Evolutionary conservation across 164 flowering plant species (phyloP), one percentile per base, ranked within the genome.

Genomic region (Vitis rotundifolia): DNA sequence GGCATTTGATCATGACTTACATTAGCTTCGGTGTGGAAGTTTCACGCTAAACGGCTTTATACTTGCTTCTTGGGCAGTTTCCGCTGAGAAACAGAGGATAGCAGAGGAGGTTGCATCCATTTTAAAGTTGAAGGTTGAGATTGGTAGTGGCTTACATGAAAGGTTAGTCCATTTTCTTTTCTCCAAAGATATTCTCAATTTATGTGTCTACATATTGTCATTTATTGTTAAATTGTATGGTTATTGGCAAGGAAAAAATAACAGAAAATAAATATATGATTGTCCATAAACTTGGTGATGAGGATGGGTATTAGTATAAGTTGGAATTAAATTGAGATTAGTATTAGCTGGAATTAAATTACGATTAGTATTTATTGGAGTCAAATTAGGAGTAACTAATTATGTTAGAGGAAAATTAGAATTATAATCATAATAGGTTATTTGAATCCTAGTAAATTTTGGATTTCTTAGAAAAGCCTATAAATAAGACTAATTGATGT

Each of bases 71-170:
- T 64, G 69, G 68, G n/a, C 81, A 95, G 99, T 84, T 80, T 86
- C 95, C 78, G 84, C 91, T 71, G 90, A 92, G 86, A 91, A 81
- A 82, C 91, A 80, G 77, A 90, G 82, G 77, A 78, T 95, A 72
- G 97, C 99, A 11, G 76, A 86, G 79, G 93, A 95, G 81, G 98
- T 95, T 76, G 93, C 98, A 57, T 88, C 99, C 12, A 49, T 86
- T 83, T 85, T 92, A 61, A 93, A 92, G 76, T 68, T 95, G 72
- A 87, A 85, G 73, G 93, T 95, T 57, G 91, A 88, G 9, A 71
- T 95, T 61, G 89, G 85, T 75, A 85, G 88, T 9, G 82, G 62
- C 72, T 67, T 90, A 72, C 57, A 83, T 82, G 97, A 91, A 82
- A 91, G 93, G 99, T 91, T 67, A 18, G 82, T 73, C 19, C 18